These are phyloP conservation scores for Metschnikowia lochheadii DNA, from an alignment of 805 yeast genomes.

Conservation along the genomic window DNA sequence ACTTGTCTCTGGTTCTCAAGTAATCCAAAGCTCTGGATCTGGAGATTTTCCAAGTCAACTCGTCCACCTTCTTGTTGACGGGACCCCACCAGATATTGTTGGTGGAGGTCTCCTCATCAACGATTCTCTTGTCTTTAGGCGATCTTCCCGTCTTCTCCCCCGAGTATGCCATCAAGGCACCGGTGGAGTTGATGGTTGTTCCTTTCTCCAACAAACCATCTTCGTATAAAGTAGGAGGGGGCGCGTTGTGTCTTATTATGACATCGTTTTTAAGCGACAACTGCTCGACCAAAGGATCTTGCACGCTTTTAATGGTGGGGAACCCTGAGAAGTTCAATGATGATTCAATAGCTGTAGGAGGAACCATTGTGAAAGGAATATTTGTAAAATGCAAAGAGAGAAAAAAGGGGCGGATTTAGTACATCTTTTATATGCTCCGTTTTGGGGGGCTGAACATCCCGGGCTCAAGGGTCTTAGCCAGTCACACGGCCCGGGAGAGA, in stretches of 20 bases:
- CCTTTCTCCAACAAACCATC: constrained; percentile 89
- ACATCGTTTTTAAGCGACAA: constrained; percentile 56
- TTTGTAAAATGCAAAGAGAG: neutral
- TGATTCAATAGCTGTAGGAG: constrained; percentile 45
- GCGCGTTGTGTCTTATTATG: constrained; percentile 80
- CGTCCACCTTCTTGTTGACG: constrained; percentile 90
- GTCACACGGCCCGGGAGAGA: constrained; percentile 8
- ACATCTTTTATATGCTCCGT: constrained; percentile 10
- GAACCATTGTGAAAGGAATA: constrained; percentile 29
- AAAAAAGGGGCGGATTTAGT: constrained; percentile 5
- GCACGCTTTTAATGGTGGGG: constrained; percentile 36
- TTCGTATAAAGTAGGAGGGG: constrained; percentile 89
- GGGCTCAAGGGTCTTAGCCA: constrained; percentile 6
- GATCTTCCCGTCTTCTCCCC: constrained; percentile 97
- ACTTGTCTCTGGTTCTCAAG: constrained; percentile 89
- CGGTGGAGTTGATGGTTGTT: constrained; percentile 86
- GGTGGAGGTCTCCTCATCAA: constrained; percentile 83
- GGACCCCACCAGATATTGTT: constrained; percentile 99
- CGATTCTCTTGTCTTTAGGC: constrained; percentile 96
- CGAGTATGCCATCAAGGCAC: constrained; percentile 93
- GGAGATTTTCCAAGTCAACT: constrained; percentile 91
- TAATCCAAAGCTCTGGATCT: constrained; percentile 96
- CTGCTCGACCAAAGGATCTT: constrained; percentile 41
- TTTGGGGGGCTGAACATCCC: constrained; percentile 3
- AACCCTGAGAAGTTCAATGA: constrained; percentile 37